Evolutionary conservation across 352 stramenopile genomes (phyloP), one percentile per base, ranked within the genome.

Genomic region (Phytophthora colocasiae): DNA sequence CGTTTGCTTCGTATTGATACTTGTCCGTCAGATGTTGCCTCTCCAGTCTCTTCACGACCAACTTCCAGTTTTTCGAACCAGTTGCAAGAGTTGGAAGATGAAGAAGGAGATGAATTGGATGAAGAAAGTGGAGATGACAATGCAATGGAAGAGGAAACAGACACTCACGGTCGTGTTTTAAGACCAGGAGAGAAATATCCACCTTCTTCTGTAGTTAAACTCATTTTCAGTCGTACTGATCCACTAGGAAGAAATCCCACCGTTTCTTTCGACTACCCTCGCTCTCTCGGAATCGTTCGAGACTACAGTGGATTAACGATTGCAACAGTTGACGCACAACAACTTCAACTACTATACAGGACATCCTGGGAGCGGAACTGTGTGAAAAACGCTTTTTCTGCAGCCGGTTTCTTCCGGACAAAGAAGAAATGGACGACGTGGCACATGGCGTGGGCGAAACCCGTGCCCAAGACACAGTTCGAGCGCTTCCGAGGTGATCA

Each of bases 301-400:
- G 67, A 71, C 59, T 77, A 91, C 54, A 39, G 53, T 7, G 31
- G 69, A 27, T 51, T 50, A 14, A 47, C 70, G 0, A 51, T 89
- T 17, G 66, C 88, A 3, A 49, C 59, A 1, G 75, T 96, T 8
- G 75, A 78, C 5, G 47, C 74, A 6, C 66, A 66, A 31, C 59
- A 86, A 14, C 68, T 80, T 2, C 60, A 60, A 34, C 59, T 92
- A 10, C 77, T 86, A 27, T 97, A 91, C 73, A 92, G 92, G 56
- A 92, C 85, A 3, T 90, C 95, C 38, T 98, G 92, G 92, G 92
- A 97, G 55, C 85, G 92, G 29, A 97, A 97, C 66, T 97, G 90
- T 60, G 86, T 98, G n/a, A 97, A 97, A 69, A 96, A 97, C 48
- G 86, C 90, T 0, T 97, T 98, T 48, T 80, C 78, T 8, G 74